Evolutionary conservation across 2,329 filamentous ascomycete genomes (phyloP), one percentile per base, ranked within the genome.

Genomic region (Periconia sp.): DNA sequence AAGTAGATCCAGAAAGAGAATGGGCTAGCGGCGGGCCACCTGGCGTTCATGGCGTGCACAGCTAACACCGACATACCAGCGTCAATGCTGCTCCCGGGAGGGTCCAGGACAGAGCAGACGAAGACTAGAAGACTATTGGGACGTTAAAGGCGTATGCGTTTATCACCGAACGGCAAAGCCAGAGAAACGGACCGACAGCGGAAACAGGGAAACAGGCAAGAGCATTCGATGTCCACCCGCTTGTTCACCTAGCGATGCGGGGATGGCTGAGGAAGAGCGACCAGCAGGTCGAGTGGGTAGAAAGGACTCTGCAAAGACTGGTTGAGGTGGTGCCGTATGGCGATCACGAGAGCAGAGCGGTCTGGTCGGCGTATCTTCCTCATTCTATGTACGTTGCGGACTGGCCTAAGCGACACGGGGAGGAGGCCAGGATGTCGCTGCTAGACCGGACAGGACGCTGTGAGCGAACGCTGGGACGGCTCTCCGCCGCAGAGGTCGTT

Each of bases 1-100:
- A 45, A 64, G 52, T 59, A 74, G 15, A 75, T 79, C 46, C 67
- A 62, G 30, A 55, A 62, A 3, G 57, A 41, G 17, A 41, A 47
- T 50, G 52, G 14, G 41, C 47, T 65, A 10, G 78, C 78, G 7
- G 69, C 76, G 2, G 63, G 78, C 30, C 60, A 80, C 18, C 58
- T 81, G 1, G 75, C 76, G 2, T 64, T 80, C 23, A 60, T 60
- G 55, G 63, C 69, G 11, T 75, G 69, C 51, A 57, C 73, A 58
- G 45, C 66, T 41, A 55, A 62, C 17, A 62, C 59, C 23, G 58
- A 66, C 41, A 73, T 77, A 52, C 69, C 69, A 2, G 51, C 53
- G 27, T 72, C 69, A 0, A 58, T 77, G 42, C 59, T 77, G 46
- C 68, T 64, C 7, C 30, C 19, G 37, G 41, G 37, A 11, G 30